Base-by-base conservation (phyloP, 495 filamentous ascomycete genomes). In the Delitschia confertaspora region DNA sequence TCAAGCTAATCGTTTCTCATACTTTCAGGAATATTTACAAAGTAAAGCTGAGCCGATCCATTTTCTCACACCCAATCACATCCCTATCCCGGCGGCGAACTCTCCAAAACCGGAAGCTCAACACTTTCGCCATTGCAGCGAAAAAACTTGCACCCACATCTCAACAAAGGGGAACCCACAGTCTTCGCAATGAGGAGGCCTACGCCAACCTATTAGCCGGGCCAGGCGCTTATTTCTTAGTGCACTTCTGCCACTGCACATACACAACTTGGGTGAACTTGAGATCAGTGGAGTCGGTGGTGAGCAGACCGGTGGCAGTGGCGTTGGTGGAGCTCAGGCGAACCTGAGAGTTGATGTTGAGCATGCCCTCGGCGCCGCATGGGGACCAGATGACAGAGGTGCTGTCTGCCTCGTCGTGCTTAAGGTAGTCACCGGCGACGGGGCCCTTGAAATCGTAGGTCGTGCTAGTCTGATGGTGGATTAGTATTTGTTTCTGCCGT, bases 341-440 rank as follows among this genome's bases (percentile, higher is more conserved):
- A 40, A 65, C 49, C 33, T 59, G 48, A 23, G 58, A 56, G 40
- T 61, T 61, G 48, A 65, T 58, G 51, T 65, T 65, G 51, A 65
- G 51, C 42, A 56, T 51, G 40, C 58, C 58, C 34, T 61, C 35
- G 17, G 54, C 42, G 23, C 59, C 59, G 56, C 59, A 61, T 14
- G 56, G 59, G 13, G 59, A 61, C 59, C 59, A 61, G 24, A 61
- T 45, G 13, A 59, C 36, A n/a, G 53, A 55, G 23, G 47, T 49
- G 33, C 41, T 50, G 33, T 57, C 47, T 25, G 51, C 52, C 39
- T 51, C 24, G 52, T 62, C 55, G 20, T 49, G 39, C 46, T 62
- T 57, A 13, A 53, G 50, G 44, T 61, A 63, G 44, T 61, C 51
- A 23, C 49, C 43, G 22, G 38, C 39, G 8, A 56, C 9, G 16